phyloP scores from a whole-genome alignment of 83 land plant genomes.

The Picea engelmannii region DNA sequence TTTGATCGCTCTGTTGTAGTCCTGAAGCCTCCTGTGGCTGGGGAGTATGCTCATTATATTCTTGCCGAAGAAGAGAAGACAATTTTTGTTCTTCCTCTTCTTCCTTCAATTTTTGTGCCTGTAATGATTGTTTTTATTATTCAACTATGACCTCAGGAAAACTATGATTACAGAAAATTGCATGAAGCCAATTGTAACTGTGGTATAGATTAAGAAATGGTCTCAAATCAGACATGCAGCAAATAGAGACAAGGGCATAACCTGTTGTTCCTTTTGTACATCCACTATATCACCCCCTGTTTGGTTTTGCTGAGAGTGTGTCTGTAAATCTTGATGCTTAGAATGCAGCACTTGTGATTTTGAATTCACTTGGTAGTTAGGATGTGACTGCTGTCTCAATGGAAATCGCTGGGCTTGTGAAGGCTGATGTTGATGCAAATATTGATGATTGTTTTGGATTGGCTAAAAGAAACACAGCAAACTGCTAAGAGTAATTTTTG shows the following conservation, averaged over 20 bases:
- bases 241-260: not conserved
- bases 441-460: slow-evolving; percentile 5
- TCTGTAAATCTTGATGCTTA: slow-evolving; percentile 16
- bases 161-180: not conserved
- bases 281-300: slow-evolving; percentile 10
- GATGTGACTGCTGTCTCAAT: slow-evolving; percentile 10
- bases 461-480: not conserved
- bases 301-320: not conserved
- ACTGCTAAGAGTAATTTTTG: not conserved
- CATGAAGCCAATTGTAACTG: not conserved
- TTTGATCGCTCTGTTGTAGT: not conserved
- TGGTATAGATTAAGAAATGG: not conserved
- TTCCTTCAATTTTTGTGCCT: slow-evolving; percentile 12
- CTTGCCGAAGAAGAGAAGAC: slow-evolving; percentile 9
- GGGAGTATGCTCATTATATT: slow-evolving; percentile 9
- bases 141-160: not conserved
- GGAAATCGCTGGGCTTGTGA: slow-evolving; percentile 3
- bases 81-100: slow-evolving; percentile 5
- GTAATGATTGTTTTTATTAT: not conserved
- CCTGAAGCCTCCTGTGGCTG: not conserved
- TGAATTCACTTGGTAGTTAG: not conserved
- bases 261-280: slow-evolving; percentile 17
- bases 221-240: not conserved
- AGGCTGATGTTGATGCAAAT: slow-evolving; percentile 13
- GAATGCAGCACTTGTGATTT: slow-evolving; percentile 15